Conservation (phyloP, 768 basidiomycete species). For the Hypsizygus marmoreus region DNA sequence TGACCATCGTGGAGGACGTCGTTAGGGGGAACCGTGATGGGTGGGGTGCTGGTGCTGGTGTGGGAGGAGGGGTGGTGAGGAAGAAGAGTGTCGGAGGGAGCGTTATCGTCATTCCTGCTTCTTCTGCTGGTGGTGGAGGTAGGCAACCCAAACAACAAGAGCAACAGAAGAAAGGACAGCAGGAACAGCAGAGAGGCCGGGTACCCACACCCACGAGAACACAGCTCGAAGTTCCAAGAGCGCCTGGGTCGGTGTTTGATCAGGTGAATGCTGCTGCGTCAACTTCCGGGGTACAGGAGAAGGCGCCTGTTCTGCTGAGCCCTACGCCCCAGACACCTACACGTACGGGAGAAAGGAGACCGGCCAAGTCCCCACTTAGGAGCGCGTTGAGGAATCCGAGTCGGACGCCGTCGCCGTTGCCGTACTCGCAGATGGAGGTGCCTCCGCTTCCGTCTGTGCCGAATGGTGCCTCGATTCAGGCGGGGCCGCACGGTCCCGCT, state of each 20-base stretch:
- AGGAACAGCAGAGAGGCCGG: no score
- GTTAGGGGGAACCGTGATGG: conserved; percentile 30
- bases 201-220: no score
- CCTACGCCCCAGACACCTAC: no score
- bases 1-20: conserved; percentile 72
- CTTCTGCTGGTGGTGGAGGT: conserved; percentile 32
- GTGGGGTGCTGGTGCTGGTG: not conserved
- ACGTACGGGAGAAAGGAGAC: conserved; percentile 16
- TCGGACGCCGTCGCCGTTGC: conserved; percentile 49
- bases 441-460: no score
- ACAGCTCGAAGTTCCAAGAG: conserved; percentile 22
- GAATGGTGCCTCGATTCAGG: not conserved
- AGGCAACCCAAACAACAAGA: no score
- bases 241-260: conserved; percentile 41
- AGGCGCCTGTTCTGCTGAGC: no score
- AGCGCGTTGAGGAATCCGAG: conserved; percentile 63
- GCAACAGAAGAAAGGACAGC: no score
- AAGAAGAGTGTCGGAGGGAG: conserved; percentile 8
- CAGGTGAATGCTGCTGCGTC: not conserved
- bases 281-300: not conserved
- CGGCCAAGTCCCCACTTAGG: conserved; percentile 52
- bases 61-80: not conserved
- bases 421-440: not conserved
- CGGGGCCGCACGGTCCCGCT: not conserved
- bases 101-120: no score